phyloP scores from a whole-genome alignment of 805 yeast genomes.

The Cyberlindnera nakhonratchasimensis region DNA sequence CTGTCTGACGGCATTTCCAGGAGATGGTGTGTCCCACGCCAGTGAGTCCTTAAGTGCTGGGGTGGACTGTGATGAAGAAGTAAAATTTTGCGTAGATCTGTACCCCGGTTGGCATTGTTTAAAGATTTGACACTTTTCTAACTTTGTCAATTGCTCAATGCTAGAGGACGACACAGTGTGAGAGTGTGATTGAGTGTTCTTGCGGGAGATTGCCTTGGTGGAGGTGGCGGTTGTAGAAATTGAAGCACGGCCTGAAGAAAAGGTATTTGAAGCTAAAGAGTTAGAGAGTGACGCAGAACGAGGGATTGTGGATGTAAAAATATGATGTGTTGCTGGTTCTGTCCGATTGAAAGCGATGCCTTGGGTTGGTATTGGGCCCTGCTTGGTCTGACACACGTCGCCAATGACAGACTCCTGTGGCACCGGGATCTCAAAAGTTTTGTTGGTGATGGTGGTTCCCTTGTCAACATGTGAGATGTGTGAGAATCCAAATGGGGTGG shows the following conservation, averaged over 20 bases:
- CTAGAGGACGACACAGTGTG: slow-evolving; percentile 19
- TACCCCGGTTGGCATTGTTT: slow-evolving; percentile 22
- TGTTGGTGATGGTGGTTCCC: slow-evolving; percentile 17
- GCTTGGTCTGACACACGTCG: background rate
- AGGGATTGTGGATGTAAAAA: slow-evolving; percentile 7
- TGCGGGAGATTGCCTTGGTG: slow-evolving; percentile 7
- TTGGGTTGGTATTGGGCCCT: background rate
- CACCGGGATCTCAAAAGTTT: slow-evolving; percentile 15
- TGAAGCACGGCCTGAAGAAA: slow-evolving; percentile 18
- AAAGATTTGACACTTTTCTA: slow-evolving; percentile 24
- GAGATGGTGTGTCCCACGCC: slow-evolving; percentile 26
- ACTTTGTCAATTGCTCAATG: slow-evolving; percentile 22
- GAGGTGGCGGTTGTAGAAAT: slow-evolving; percentile 27
- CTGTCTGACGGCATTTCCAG: slow-evolving; percentile 22
- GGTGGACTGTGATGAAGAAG: slow-evolving; percentile 1
- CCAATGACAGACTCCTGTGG: background rate
- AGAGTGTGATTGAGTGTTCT: slow-evolving; percentile 14
- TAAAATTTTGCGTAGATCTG: background rate
- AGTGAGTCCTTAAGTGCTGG: slow-evolving; percentile 7
- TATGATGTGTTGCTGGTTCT: slow-evolving; percentile 2
- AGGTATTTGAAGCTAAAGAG: slow-evolving; percentile 19
- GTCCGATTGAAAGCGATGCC: slow-evolving; percentile 16
- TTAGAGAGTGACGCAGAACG: slow-evolving; percentile 23
- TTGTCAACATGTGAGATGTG: slow-evolving; percentile 40
- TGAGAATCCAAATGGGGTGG: slow-evolving; percentile 38